Base-by-base conservation (phyloP, 1,284 basidiomycete species). In the Sanguinoderma infundibulare region DNA sequence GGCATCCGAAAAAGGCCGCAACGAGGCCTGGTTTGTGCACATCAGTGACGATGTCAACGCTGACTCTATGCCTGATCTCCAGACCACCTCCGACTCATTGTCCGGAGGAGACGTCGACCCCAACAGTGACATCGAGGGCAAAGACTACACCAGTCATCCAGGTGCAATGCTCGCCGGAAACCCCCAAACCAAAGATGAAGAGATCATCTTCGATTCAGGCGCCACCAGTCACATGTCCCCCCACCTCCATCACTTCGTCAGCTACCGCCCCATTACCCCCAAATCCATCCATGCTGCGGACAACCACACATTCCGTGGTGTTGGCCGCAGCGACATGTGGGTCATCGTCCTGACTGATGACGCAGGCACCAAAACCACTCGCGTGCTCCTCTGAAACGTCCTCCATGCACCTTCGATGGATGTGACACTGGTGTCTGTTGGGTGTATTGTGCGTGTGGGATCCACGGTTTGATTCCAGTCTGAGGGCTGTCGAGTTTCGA, bases 331-430 rank as follows among this genome's bases (percentile, higher is more conserved):
- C 0, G 66, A 78, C n/a, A 63, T 82, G 59, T 55, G 71, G 0
- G 66, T 82, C 7, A 65, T 75, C 7, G 56, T 81, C 24, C 77
- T 77, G 2, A 5, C 7, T 14, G 76, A 80, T 66, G 74, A 77
- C 6, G 59, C 57, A 7, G 58, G 72, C 3, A 38, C 58, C 15
- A 20, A 17, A 5, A 1, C 70, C 66, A 0, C 54, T 70, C 6
- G 53, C 81, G 0, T 46, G 3, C 52, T 59, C 0, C 73, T 81
- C 5, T 74, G 62, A 0, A 67, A 79, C 20, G 78, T 80, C 1
- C 61, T 80, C 0, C 77, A 69, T 51, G 70, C 70, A 10, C 78
- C 74, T 0, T 68, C 74, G 5, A 72, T 78, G 6, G 71, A 71
- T 0, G 75, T 76, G 39, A 79, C 72, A 0, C 64, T 79, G 0